A percentile compares a stretch with the other conserved stretches of the same genome.
phyloP scores from a whole-genome alignment of 495 filamentous ascomycete genomes.

The Emericellopsis terricola region DNA sequence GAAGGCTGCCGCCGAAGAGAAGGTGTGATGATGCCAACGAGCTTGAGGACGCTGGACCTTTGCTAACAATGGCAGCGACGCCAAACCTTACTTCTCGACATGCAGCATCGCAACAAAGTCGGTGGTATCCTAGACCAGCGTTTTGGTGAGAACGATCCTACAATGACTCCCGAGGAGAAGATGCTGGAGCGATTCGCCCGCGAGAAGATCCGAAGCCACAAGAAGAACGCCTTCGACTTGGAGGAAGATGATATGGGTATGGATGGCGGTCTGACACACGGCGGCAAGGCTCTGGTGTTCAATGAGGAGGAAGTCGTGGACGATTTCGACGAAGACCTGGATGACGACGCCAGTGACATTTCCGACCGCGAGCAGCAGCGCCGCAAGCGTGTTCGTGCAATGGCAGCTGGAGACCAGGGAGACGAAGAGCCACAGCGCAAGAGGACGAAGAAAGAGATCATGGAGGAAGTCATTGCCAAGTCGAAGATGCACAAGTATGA shows the following conservation, averaged over 20 bases:
- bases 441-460: slow-evolving; percentile 87
- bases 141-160: slow-evolving; percentile 90
- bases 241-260: slow-evolving; percentile 70
- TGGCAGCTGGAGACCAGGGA: slow-evolving; percentile 19
- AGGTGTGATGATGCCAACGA: too few relatives aligned
- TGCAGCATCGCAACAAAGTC: slow-evolving; percentile 72
- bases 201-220: slow-evolving; percentile 58
- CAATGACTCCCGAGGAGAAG: slow-evolving; percentile 84
- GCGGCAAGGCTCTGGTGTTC: slow-evolving; percentile 52
- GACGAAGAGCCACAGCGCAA: slow-evolving; percentile 52
- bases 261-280: slow-evolving; percentile 60
- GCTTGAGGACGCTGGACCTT: too few relatives aligned
- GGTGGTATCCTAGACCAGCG: slow-evolving; percentile 85
- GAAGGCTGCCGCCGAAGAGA: slow-evolving; percentile 76
- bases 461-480: slow-evolving; percentile 94
- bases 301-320: slow-evolving; percentile 43
- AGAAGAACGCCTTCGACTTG: slow-evolving; percentile 68
- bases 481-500: slow-evolving; percentile 90
- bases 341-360: slow-evolving; percentile 37
- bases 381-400: slow-evolving; percentile 40
- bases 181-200: slow-evolving; percentile 77
- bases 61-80: slow-evolving; percentile 55
- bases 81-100: slow-evolving; percentile 66
- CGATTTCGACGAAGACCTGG: slow-evolving; percentile 46
- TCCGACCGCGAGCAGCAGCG: slow-evolving; percentile 25